Evolutionary conservation across 2,329 filamentous ascomycete genomes (phyloP).

Genomic region (Ascochyta koolunga): DNA sequence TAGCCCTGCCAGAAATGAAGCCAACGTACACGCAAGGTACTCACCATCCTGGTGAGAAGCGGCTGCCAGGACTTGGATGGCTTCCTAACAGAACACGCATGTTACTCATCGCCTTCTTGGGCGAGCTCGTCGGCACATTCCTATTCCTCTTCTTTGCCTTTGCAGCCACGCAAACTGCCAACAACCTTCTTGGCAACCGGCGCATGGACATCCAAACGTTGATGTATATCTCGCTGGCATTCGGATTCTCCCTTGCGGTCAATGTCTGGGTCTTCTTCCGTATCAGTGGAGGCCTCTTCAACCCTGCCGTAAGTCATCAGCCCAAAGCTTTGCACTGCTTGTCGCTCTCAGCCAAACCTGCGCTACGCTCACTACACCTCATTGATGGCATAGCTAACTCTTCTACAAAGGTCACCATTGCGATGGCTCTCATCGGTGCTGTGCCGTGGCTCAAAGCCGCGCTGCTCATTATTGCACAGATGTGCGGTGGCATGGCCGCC

Average conservation of each 20-base stretch:
- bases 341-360: slow-evolving; percentile 1
- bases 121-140: slow-evolving; percentile 50
- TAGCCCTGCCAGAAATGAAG: slow-evolving; percentile 50
- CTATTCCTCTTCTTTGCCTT: slow-evolving; percentile 51
- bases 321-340: slow-evolving; percentile 11
- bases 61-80: slow-evolving; percentile 49
- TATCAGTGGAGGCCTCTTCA: slow-evolving; percentile 49
- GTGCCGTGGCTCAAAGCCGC: slow-evolving; percentile 53
- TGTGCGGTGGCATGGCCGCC: slow-evolving; percentile 54
- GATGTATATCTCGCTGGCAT: slow-evolving; percentile 46
- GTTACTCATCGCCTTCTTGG: slow-evolving; percentile 54
- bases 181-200: slow-evolving; percentile 35
- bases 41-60: slow-evolving; percentile 44
- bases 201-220: slow-evolving; percentile 34
- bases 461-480: slow-evolving; percentile 53
- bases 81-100: slow-evolving; percentile 52
- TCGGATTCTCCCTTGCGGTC: slow-evolving; percentile 47
- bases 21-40: slow-evolving; percentile 41
- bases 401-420: slow-evolving; percentile 52
- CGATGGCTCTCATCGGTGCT: slow-evolving; percentile 56
- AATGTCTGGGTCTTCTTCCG: slow-evolving; percentile 51
- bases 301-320: slow-evolving; percentile 50
- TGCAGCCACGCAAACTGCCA: slow-evolving; percentile 47
- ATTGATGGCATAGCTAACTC: slow-evolving; percentile 1
- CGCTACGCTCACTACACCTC: background rate